Percentiles rank a stretch among this genome's conserved stretches.
These are phyloP conservation scores for Phytophthora foliorum DNA, from an alignment of 352 stramenopile genomes.

Conservation along the genomic window DNA sequence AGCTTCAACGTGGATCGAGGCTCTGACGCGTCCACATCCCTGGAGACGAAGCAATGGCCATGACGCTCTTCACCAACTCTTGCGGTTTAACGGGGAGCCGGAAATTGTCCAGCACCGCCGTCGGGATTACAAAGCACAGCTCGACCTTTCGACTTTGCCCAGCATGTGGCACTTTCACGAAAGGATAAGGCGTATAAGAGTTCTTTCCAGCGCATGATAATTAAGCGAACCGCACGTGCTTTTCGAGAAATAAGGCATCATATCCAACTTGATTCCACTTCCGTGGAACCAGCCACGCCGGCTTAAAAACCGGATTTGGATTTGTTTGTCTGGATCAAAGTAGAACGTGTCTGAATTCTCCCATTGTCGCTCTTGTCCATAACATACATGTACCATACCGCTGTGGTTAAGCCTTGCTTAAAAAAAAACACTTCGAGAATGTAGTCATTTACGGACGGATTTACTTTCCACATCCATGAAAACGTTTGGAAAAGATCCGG, in stretches of 20 bases:
- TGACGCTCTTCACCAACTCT: background rate
- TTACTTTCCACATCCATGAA: background rate
- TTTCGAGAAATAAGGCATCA: slow-evolving; percentile 5
- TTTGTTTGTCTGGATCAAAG: slow-evolving; percentile 10
- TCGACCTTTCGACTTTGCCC: background rate
- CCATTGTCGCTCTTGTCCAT: background rate
- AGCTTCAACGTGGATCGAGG: background rate
- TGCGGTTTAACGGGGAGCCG: background rate
- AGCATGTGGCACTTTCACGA: background rate
- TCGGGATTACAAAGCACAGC: slow-evolving; percentile 9
- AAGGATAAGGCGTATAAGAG: background rate
- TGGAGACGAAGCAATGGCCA: background rate
- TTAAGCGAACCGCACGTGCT: slow-evolving; percentile 1
- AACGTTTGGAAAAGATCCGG: slow-evolving; percentile 2
- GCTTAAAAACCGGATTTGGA: background rate
- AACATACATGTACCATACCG: background rate
- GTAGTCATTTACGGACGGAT: slow-evolving; percentile 5
- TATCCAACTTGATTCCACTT: slow-evolving; percentile 15
- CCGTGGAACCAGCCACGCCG: background rate
- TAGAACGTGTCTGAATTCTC: background rate
- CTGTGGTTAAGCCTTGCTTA: background rate
- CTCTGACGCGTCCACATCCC: background rate
- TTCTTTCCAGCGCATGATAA: background rate
- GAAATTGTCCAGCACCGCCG: background rate
- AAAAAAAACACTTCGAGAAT: slow-evolving; percentile 5